Base-by-base conservation (phyloP, 1,284 basidiomycete species). In the Cryptococcus jaspeensis region DNA sequence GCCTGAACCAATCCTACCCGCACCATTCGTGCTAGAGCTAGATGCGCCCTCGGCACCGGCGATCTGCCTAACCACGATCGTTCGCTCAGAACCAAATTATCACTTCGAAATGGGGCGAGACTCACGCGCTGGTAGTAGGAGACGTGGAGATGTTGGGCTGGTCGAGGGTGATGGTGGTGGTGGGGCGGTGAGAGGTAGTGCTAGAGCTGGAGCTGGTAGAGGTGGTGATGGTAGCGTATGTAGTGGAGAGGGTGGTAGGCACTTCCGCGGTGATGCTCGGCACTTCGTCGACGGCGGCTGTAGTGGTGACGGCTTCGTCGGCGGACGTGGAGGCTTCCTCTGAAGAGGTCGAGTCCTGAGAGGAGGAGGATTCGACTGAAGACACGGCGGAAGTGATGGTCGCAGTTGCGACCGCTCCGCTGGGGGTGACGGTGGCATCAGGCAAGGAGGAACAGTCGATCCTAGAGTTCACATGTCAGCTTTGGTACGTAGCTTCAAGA, bases 391-490 rank as follows among this genome's bases (percentile, higher is more conserved):
- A 23, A 12, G 44, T 8, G 25, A 22, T 22, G 36, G 37, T 35
- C 18, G 50, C 38, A n/a, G 56, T 43, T n/a, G 38, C 32, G n/a
- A 44, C 16, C 11, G 46, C 48, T 20, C 20, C 40, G 9, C 44
- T 46, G 5, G 56, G 56, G 7, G 35, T 42, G 18, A 52, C 28
- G 25, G 48, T 54, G 2, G 43, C 20, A 7, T 53, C 39, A 20
- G 57, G 50, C 13, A 52, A 16, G 45, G 36, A 42, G 22, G 48
- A 41, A 37, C 50, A 53, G 49, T 53, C 52, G 47, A 51, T 59
- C 20, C 51, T 54, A 13, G n/a, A 39, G 16, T 3, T 39, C 9
- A n/a, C 37, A 9, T 18, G 22, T 42, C n/a, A 20, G 18, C 36
- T 45, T 18, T 36, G 15, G 9, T 6, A 12, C 22, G 2, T 35